phyloP scores from a whole-genome alignment of 306 rosid species.

The Urtica urens region DNA sequence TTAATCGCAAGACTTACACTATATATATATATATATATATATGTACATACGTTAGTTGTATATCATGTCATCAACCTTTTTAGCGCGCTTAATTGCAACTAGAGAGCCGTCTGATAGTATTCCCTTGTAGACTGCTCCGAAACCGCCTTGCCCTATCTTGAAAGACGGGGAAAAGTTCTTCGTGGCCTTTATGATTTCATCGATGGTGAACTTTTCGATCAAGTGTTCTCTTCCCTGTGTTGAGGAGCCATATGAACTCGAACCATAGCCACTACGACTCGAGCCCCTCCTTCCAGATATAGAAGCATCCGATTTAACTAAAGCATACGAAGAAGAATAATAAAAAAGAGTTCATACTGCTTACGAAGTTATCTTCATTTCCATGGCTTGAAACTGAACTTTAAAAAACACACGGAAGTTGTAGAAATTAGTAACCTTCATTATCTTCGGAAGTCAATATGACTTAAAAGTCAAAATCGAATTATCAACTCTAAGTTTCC shows the following conservation, averaged over 20 bases:
- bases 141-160: constrained; percentile 96
- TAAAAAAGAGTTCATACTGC: too few species aligned
- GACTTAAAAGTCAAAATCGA: too few species aligned
- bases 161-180: constrained; percentile 68
- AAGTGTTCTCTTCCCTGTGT: constrained; percentile 41
- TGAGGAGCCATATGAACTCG: constrained; percentile 27
- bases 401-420: too few species aligned
- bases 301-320: constrained; percentile 41
- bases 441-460: too few species aligned
- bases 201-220: constrained; percentile 45
- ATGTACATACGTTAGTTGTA: too few species aligned
- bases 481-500: too few species aligned
- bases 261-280: constrained; percentile 22
- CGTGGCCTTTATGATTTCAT: constrained; percentile 60
- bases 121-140: constrained; percentile 80
- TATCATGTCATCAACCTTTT: constrained; percentile 45
- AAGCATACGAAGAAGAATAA: too few species aligned
- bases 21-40: too few species aligned
- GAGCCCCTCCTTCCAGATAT: constrained; percentile 32
- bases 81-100: constrained; percentile 88
- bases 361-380: too few species aligned
- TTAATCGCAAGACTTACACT: too few species aligned
- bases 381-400: too few species aligned
- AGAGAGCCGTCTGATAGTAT: constrained; percentile 55
- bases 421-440: too few species aligned